Evolutionary conservation across 805 yeast genomes (phyloP).

Genomic region (Yamadazyma endophytica): DNA sequence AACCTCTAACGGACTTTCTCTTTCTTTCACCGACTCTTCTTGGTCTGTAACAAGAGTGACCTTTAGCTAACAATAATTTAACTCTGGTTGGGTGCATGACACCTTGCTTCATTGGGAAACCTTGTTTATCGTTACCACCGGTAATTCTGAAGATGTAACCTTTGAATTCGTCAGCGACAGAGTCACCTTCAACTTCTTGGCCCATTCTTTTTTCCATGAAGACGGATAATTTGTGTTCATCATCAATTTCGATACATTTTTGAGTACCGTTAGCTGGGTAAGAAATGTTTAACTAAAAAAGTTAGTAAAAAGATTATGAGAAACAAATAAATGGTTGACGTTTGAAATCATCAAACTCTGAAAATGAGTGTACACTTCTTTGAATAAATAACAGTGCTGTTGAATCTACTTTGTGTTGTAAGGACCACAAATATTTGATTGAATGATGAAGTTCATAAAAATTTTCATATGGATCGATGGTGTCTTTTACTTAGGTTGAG

Average conservation of each 20-base stretch:
- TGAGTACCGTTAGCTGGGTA: slow-evolving; percentile 99
- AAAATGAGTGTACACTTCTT: too few relatives aligned
- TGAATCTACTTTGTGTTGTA: too few relatives aligned
- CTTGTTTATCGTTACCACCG: slow-evolving; percentile 99
- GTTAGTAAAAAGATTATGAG: slow-evolving; percentile 13
- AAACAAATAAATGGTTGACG: too few relatives aligned
- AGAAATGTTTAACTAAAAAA: slow-evolving; percentile 92
- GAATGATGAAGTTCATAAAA: too few relatives aligned
- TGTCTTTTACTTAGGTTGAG: too few relatives aligned
- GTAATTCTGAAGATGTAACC: slow-evolving; percentile 98
- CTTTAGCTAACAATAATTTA: slow-evolving; percentile 87
- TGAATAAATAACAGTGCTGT: too few relatives aligned
- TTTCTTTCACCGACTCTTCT: slow-evolving; percentile 99
- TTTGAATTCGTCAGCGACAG: slow-evolving; percentile 97
- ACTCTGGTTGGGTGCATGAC: slow-evolving; percentile 99
- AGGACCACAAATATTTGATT: too few relatives aligned
- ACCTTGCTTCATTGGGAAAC: slow-evolving; percentile 99
- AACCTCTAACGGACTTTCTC: slow-evolving; percentile 99
- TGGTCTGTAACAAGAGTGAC: slow-evolving; percentile 98
- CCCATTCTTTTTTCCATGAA: slow-evolving; percentile 99
- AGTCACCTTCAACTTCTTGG: slow-evolving; percentile 98
- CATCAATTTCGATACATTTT: slow-evolving; percentile 96
- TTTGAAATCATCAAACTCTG: too few relatives aligned
- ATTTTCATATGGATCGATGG: too few relatives aligned
- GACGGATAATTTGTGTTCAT: slow-evolving; percentile 97